Base-by-base conservation (phyloP, 2,329 filamentous ascomycete genomes). In the Clarireedia homoeocarpa region DNA sequence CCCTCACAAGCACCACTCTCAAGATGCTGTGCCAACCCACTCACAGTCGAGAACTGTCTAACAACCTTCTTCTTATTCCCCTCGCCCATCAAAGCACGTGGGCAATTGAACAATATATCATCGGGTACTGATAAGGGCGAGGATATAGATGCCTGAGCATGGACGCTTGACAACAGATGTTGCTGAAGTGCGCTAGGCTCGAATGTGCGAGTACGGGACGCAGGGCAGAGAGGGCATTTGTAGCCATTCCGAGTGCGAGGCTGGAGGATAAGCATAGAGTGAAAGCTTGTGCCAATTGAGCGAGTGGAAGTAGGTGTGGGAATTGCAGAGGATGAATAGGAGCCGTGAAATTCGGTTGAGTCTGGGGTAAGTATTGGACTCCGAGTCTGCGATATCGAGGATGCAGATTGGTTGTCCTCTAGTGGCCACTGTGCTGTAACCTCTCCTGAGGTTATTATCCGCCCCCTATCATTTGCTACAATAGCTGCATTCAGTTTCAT, bases 1-100 rank as follows among this genome's bases (percentile, higher is more conserved):
- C 52, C 56, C 42, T 48, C 38, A 58, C 56, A 58, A 49, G 56
- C 56, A 48, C 56, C 56, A 42, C 53, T 58, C 52, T 58, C 56
- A 55, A 58, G 56, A 53, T 58, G 42, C 40, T 57, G 52, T 45
- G 48, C 53, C 23, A 58, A 48, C 34, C 52, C 56, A 49, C 56
- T 52, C 45, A 55, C 42, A 49, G 42, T 58, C 40, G 52, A 55
- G 56, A 58, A 58, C 34, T 58, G 48, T 42, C 26, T 48, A 30
- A 51, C 10, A 42, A 30, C 7, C 26, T 2, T 27, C 44, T 53
- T 52, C 48, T 56, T 48, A 26, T 44, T 46, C 34, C 42, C 57
- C 42, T 58, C 48, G 44, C 45, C 40, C 34, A 58, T 51, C 45
- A 58, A 56, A 49, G 53, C 14, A 51, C 53, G 57, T 20, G 53